Base-by-base conservation (phyloP, 2,329 filamentous ascomycete species). In the Akanthomyces dipterigenus region DNA sequence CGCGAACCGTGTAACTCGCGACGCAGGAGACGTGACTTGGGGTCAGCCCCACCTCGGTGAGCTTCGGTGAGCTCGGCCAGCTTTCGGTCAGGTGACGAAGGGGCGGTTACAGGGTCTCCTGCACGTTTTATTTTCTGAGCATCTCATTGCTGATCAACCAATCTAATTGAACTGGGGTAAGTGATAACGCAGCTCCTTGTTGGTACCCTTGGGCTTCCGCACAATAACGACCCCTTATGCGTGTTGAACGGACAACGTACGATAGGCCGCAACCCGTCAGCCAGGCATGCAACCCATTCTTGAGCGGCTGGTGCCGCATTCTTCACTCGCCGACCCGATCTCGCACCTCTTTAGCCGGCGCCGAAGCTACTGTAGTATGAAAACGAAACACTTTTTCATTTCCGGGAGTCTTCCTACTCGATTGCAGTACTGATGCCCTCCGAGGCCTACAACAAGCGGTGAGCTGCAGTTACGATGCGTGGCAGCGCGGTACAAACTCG, bases 1-100 rank as follows among this genome's bases (percentile, higher is more conserved):
- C 20, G 49, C 11, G 49, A 28, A 36, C n/a, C 38, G 53, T 42
- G 28, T 7, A 38, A 38, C 40, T 53, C 20, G 48, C 57, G 49
- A 26, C 36, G 12, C 26, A 60, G 49, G 60, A 56, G 60, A 61
- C 51, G 51, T 56, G 53, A 53, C 48, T 60, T 31, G 49, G 38
- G 20, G 46, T 7, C 9, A 28, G 57, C 48, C 53, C 51, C 45
- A 55, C 60, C 38, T 31, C 26, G 11, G 22, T 22, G 58, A 55
- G 49, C n/a, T 56, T 24, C 24, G 48, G 38, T 48, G 58, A 60
- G 49, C n/a, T 56, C 31, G 48, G 60, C 42, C 24, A 50, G 38
- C 24, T 40, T 12, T 42, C 34, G 40, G 58, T 55, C 40, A 55
- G 57, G 26, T 54, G 49, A 54, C 14, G 46, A 55, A 36, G 14